These are phyloP conservation scores for Pseudogymnoascus sp. DNA, from an alignment of 2,329 filamentous ascomycete species.

Conservation along the genomic window DNA sequence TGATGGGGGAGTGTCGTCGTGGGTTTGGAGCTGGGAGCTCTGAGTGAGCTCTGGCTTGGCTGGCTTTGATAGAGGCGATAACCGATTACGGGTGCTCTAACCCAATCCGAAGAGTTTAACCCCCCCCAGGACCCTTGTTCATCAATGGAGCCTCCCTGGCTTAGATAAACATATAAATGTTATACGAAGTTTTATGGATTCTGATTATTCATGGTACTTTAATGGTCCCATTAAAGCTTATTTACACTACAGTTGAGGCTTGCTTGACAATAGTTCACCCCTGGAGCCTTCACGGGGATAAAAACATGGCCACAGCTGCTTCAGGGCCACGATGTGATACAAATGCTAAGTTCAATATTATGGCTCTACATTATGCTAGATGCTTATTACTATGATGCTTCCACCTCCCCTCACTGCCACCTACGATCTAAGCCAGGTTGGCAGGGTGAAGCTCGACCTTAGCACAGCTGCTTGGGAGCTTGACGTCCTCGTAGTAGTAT, in stretches of 20 bases:
- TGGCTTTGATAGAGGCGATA: constrained; percentile 2
- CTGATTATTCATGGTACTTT: background rate
- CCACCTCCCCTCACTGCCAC: background rate
- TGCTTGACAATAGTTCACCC: background rate
- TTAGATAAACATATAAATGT: constrained; percentile 1
- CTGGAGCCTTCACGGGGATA: background rate
- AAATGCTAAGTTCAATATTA: background rate
- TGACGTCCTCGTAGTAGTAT: constrained; percentile 2
- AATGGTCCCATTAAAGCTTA: background rate
- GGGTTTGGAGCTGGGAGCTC: constrained; percentile 3
- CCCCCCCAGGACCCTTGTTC: background rate
- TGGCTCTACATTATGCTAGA: background rate
- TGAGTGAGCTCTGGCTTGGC: constrained; percentile 5
- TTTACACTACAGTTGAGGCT: background rate
- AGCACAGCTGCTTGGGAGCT: constrained; percentile 17
- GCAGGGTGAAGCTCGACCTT: constrained; percentile 16
- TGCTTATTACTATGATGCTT: background rate
- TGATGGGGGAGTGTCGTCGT: background rate
- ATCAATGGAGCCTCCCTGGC: background rate
- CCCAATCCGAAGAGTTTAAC: constrained; percentile 1
- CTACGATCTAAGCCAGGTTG: background rate
- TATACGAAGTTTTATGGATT: background rate
- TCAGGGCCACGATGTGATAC: background rate
- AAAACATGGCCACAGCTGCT: background rate
- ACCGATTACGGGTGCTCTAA: constrained; percentile 7